Conservation (phyloP, 1,284 basidiomycete genomes). For the Ustilago curta region DNA sequence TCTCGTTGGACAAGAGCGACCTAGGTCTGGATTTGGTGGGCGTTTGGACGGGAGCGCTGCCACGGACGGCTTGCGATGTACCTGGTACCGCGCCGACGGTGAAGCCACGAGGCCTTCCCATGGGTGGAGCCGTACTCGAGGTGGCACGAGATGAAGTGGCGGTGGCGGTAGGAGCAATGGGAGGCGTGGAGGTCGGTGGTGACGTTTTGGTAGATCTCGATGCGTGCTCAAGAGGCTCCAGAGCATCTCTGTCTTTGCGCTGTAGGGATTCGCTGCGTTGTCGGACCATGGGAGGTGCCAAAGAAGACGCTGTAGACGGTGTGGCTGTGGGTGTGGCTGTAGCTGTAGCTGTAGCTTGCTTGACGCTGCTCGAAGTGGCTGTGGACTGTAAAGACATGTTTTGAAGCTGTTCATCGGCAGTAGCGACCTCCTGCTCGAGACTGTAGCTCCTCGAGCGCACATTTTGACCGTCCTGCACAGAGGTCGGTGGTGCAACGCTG, state of each 20-base stretch:
- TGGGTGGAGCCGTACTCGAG: constrained; percentile 5
- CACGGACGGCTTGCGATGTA: constrained; percentile 10
- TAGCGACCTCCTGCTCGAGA: constrained; percentile 29
- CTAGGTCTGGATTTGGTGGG: constrained; percentile 41
- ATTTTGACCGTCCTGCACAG: constrained; percentile 4
- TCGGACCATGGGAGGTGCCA: constrained; percentile 31
- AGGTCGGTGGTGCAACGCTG: not conserved
- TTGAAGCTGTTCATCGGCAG: constrained; percentile 17
- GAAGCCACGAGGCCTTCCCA: constrained; percentile 55
- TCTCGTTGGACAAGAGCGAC: constrained; percentile 56
- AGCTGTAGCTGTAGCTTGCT: no score
- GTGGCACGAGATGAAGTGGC: constrained; percentile 7
- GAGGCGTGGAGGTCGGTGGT: constrained; percentile 1
- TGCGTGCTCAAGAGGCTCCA: constrained; percentile 6
- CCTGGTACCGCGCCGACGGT: constrained; percentile 61
- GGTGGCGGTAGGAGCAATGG: constrained; percentile 1
- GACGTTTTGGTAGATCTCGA: constrained; percentile 3
- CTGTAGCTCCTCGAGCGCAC: constrained; percentile 34
- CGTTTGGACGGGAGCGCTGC: constrained; percentile 10
- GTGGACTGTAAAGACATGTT: not conserved
- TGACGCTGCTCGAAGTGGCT: not conserved
- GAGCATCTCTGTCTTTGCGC: constrained; percentile 17
- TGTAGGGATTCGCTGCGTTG: constrained; percentile 39
- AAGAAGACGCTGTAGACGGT: constrained; percentile 9
- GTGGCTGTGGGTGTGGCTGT: no score